Base-by-base conservation (phyloP, 2,329 filamentous ascomycete genomes). In the Calonectria naviculata region DNA sequence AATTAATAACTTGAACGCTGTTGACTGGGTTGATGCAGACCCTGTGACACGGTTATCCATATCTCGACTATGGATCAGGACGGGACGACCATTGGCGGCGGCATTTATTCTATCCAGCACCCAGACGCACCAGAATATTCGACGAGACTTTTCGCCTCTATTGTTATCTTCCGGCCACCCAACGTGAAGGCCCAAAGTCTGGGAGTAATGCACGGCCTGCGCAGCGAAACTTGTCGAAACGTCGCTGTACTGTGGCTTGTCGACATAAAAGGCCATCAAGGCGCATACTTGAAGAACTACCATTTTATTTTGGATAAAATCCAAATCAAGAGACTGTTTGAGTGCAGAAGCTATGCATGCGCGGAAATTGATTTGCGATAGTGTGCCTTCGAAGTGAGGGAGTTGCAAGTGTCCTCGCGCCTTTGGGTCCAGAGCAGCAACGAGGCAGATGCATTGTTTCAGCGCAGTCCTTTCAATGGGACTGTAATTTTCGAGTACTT, bases 51-150 rank as follows among this genome's bases (percentile, higher is more conserved):
- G 24, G 2, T 34, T 36, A 10, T 67, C 65, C 65, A 67, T 67
- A 29, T 67, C 65, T 36, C 41, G 36, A 46, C 26, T 8, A n/a
- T 68, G 65, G 5, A 68, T 62, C 5, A 62, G n/a, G 4, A 61
- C 46, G 2, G 65, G 65, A 21, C 65, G 65, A 21, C 65, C 65
- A 63, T 68, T 68, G 3, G 56, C 41, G 6, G 65, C 56, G 8
- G 65, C 65, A 34, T 68, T 68, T 8, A 68, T 31, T 31, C 65
- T 46, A 34, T 63, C 65, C 8, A 68, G 65, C 8, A 49, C 28
- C 65, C 56, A 68, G 15, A 68, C 56, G 17, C 65, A 68, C 65
- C 65, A 68, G 15, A 68, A 68, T 4, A 63, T 44, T 15, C 65
- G 65, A 1, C 56, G 26, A 7, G 56, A 62, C 21, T 62, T 62